Evolutionary conservation across 345 rosid species (phyloP), one percentile per base, ranked within the genome.

Genomic region (Populus deltoides): DNA sequence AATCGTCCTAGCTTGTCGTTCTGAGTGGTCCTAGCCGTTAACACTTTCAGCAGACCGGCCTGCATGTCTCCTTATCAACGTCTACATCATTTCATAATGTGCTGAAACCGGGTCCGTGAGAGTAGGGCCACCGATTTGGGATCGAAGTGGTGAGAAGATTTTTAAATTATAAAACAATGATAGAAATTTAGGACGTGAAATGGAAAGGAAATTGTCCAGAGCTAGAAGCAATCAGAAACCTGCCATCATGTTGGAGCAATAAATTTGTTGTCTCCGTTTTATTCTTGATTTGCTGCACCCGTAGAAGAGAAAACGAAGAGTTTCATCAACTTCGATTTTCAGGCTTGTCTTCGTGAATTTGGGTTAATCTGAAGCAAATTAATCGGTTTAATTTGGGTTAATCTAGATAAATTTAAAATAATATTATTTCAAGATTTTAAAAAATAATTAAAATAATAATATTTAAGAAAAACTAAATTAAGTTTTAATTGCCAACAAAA

Each of bases 1-100:
- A 75, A 59, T 66, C 41, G 43, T 47, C 59, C 24, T 33, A 5
- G 36, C 36, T 71, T 79, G 85, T 79, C 83, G 76, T 77, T 68
- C 72, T 71, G 76, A 47, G 53, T 27, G 36, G 29, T 25, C 57
- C 35, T 38, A 57, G 39, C 66, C 68, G 33, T 55, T 39, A 55
- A 55, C 57, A 27, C 77, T 79, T 35, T 39, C 8, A 18, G 73
- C n/a, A 67, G 77, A 67, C 62, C 36, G 36, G 36, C 77, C 73
- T 55, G 13, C 1, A 16, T 78, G 81, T 73, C 81, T 66, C 77
- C 77, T 66, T 67, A 73, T 73, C 81, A 18, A 55, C 77, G 61
- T 79, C 77, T 31, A 41, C 81, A 79, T 67, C 77, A 67, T 66
- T 53, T 67, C 68, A 78, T 72, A 36, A 53, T 38, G 29, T 73